These are phyloP conservation scores for Phytopythium montanum DNA, from an alignment of 352 stramenopile genomes.

Conservation along the genomic window DNA sequence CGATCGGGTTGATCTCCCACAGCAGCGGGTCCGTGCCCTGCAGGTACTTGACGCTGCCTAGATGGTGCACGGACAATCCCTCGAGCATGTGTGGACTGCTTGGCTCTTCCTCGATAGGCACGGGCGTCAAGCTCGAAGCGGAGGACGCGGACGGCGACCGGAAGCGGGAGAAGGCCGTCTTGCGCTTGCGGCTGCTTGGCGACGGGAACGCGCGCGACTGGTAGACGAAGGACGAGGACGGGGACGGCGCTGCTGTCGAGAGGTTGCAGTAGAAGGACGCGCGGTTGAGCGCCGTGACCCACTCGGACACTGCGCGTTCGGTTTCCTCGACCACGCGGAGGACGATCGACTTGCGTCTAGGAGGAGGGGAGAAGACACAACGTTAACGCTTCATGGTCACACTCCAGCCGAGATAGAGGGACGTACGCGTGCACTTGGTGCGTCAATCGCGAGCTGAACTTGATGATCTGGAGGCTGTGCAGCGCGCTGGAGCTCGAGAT, in stretches of 20 bases:
- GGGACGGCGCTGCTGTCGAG: slow-evolving; percentile 26
- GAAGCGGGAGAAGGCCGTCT: slow-evolving; percentile 56
- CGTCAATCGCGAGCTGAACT: slow-evolving; percentile 68
- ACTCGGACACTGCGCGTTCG: slow-evolving; percentile 39
- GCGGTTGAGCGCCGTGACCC: slow-evolving; percentile 65
- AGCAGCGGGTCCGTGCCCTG: slow-evolving; percentile 75
- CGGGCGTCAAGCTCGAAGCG: slow-evolving; percentile 18
- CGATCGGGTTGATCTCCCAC: slow-evolving; percentile 82
- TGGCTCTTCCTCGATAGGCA: slow-evolving; percentile 24
- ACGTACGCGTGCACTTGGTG: slow-evolving; percentile 58
- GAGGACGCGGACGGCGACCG: slow-evolving; percentile 42
- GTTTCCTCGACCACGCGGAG: slow-evolving; percentile 59
- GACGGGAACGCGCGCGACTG: slow-evolving; percentile 19
- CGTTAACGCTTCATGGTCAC: not conserved
- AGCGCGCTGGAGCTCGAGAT: slow-evolving; percentile 63
- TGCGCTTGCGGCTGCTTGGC: slow-evolving; percentile 23
- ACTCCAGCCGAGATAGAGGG: not conserved
- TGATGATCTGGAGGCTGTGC: slow-evolving; percentile 59
- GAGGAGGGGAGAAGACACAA: not conserved
- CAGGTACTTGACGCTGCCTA: slow-evolving; percentile 74
- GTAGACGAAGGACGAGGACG: slow-evolving; percentile 30
- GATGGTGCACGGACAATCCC: slow-evolving; percentile 47
- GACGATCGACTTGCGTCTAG: slow-evolving; percentile 56
- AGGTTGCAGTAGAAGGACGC: slow-evolving; percentile 73
- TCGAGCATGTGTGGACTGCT: slow-evolving; percentile 14